Base-by-base conservation (phyloP, 257 asterid genomes). In the Verbena officinalis region DNA sequence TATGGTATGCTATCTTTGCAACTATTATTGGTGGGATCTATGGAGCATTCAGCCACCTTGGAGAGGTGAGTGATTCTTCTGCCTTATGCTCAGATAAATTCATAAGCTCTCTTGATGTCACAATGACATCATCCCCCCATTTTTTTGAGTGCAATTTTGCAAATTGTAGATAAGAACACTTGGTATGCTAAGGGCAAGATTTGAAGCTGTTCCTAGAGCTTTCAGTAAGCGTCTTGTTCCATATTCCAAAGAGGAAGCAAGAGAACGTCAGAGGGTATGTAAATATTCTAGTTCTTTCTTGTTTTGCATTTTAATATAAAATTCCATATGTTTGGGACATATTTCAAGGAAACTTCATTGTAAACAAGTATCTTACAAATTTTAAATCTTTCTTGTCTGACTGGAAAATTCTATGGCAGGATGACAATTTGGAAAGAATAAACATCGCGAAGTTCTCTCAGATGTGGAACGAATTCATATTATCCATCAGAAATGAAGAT, bases 21-120 rank as follows among this genome's bases (percentile, higher is more conserved):
- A 94, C 99, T 49, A 54, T 94, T 40, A 73, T 90, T 71, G 99
- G 99, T 73, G 99, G 98, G 57, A 91, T 88, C 64, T 77, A 82
- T 71, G 99, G 98, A 67, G 99, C 98, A 72, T 94, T 94, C 89
- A 90, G 96, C 68, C 99, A 90, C 77, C 96, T 94, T 39, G 99
- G 99, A 53, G 99, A 94, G 96, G 99, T 86, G 60, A 72, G 83
- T 76, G 70, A 61, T 83, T 50, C 30, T 44, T 69, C 21, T 62
- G 33, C 48, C 55, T 13, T 51, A 20, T 48, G 63, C 23, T 55
- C 24, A 27, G 74, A 56, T 58, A 40, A 49, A 54, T 36, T 34
- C 45, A 11, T 7, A 42, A 64, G 17, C 49, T 7, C 13, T 62
- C 57, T 36, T 67, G 65, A 30, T 14, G 45, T 31, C 50, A 20